Percentiles rank a stretch among this genome's conserved stretches.
Evolutionary conservation across 2,329 filamentous ascomycete species (phyloP).

Genomic region (Alternaria arborescens): DNA sequence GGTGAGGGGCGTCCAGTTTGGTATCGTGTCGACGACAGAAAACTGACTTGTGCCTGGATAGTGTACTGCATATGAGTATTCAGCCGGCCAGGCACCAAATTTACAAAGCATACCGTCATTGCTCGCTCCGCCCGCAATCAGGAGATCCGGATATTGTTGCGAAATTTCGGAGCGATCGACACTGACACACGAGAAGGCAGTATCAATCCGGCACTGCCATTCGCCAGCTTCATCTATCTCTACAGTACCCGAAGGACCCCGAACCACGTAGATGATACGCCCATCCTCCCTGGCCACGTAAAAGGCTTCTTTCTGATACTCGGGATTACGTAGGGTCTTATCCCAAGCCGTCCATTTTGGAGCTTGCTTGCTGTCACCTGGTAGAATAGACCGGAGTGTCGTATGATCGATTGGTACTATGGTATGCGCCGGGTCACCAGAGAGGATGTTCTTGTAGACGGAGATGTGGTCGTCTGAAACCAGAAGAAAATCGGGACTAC

Average conservation of each 20-base stretch:
- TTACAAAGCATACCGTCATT: constrained; percentile 80
- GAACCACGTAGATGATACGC: constrained; percentile 75
- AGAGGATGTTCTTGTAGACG: constrained; percentile 52
- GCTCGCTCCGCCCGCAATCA: constrained; percentile 80
- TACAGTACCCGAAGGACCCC: constrained; percentile 57
- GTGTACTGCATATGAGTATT: constrained; percentile 63
- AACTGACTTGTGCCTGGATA: constrained; percentile 53
- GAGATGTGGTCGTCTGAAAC: constrained; percentile 49
- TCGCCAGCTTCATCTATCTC: constrained; percentile 56
- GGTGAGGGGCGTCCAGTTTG: constrained; percentile 66
- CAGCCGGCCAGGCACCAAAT: constrained; percentile 58
- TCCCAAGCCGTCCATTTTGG: constrained; percentile 88
- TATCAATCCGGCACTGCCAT: constrained; percentile 78
- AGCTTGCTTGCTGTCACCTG: constrained; percentile 41
- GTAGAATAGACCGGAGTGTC: constrained; percentile 57
- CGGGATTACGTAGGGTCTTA: constrained; percentile 69
- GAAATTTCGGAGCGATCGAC: constrained; percentile 57
- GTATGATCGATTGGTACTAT: constrained; percentile 27
- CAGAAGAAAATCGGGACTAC: constrained; percentile 54
- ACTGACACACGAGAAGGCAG: constrained; percentile 76
- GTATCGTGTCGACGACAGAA: constrained; percentile 67
- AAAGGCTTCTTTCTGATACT: constrained; percentile 75
- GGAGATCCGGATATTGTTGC: constrained; percentile 74
- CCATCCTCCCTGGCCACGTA: constrained; percentile 92
- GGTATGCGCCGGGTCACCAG: constrained; percentile 44